Evolutionary conservation across 805 yeast species (phyloP).

Genomic region (Hanseniaspora taiwanica): DNA sequence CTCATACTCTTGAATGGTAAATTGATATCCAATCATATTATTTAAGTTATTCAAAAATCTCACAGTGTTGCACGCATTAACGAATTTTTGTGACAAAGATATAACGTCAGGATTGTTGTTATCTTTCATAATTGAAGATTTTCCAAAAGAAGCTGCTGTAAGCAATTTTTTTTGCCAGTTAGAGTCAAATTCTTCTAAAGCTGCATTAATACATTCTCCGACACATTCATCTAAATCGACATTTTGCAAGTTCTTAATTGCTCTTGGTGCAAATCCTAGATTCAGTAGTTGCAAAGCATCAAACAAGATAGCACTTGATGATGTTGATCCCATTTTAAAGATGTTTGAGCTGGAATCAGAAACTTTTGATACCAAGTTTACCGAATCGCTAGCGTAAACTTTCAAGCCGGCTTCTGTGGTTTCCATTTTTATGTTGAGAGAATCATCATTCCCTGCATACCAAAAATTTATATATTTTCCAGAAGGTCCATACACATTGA

Average conservation of each 20-base stretch:
- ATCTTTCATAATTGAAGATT: conserved; percentile 30
- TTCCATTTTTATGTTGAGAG: conserved; percentile 17
- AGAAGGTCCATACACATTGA: conserved; percentile 61
- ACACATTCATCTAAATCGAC: conserved; percentile 49
- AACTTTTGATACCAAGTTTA: conserved; percentile 57
- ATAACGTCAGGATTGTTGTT: not conserved
- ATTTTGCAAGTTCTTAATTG: conserved; percentile 58
- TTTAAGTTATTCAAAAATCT: conserved; percentile 59
- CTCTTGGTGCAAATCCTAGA: conserved; percentile 51
- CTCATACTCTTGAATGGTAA: conserved; percentile 45
- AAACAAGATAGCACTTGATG: conserved; percentile 68
- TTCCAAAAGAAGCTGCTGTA: conserved; percentile 79
- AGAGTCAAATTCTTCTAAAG: conserved; percentile 64
- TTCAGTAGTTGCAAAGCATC: conserved; percentile 61
- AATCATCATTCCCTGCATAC: conserved; percentile 32
- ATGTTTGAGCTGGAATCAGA: conserved; percentile 41
- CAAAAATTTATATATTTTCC: conserved; percentile 33
- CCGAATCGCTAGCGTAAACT: conserved; percentile 40
- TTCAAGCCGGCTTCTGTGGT: conserved; percentile 62
- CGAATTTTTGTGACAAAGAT: conserved; percentile 41
- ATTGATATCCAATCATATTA: conserved; percentile 49
- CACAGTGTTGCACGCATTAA: conserved; percentile 45
- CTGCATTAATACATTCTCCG: conserved; percentile 56
- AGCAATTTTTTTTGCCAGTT: conserved; percentile 69
- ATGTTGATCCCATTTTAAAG: conserved; percentile 71